Evolutionary conservation across 179 eudicot species (phyloP), one percentile per base, ranked within the genome.

Genomic region (Kewa caespitosa): DNA sequence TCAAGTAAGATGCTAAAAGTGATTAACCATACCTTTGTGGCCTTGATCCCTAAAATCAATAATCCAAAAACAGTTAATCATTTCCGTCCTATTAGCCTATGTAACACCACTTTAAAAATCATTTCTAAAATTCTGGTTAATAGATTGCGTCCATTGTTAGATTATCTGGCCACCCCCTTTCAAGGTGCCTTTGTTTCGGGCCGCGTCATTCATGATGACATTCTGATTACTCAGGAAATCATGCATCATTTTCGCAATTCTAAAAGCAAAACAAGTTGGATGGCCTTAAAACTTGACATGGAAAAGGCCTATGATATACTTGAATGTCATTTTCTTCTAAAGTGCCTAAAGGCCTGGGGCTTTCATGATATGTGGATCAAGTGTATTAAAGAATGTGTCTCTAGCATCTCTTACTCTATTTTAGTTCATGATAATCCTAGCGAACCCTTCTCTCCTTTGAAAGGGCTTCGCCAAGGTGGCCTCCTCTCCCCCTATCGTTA

Each of bases 291-390:
- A 34, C 43, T 65, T 33, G 39, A 65, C 37, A 65, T 65, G 69
- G 69, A 65, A 5, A 65, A 34, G 17, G 41, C 74, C 25, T 70
- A 70, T 52, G 74, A 70, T 50, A 6, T 39, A 1, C 1, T 70
- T 8, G 38, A 70, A 2, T 48, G 39, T 39, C 4, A 12, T 7
- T 70, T 70, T 34, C 0, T 70, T 14, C 0, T 10, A 13, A 37
- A 22, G 69, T 65, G n/a, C 9, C 15, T 65, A 2, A 1, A 34
- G 6, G n/a, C 9, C 6, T 33, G 14, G 34, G 69, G 69, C 1
- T 65, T 65, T 22, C 15, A 34, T 18, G 18, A 23, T 6, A 34
- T 0, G 37, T 65, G 69, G 43, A 65, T 65, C 37, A 2, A 22
- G 0, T 65, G 39, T 11, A 37, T 65, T 10, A 2, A 12, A 1